These are phyloP conservation scores for Aspergillus ibericus DNA, from an alignment of 2,329 filamentous ascomycete genomes.

Conservation along the genomic window DNA sequence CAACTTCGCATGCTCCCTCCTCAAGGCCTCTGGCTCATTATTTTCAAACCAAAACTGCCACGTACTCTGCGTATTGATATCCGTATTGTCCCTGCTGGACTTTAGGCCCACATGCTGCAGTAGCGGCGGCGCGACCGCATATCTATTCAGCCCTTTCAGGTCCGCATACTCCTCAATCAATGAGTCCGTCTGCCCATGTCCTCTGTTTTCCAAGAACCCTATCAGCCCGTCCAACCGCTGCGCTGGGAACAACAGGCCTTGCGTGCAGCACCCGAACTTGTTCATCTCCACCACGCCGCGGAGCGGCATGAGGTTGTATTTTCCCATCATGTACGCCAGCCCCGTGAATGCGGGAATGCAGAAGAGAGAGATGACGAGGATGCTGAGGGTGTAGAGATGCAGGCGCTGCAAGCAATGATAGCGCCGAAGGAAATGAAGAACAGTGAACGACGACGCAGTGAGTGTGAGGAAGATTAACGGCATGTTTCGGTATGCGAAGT, in stretches of 20 bases:
- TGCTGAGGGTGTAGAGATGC: slow-evolving; percentile 18
- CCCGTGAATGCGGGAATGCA: slow-evolving; percentile 24
- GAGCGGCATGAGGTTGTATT: slow-evolving; percentile 25
- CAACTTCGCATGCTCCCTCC: slow-evolving; percentile 20
- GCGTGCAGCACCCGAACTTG: slow-evolving; percentile 34
- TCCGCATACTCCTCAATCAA: slow-evolving; percentile 30
- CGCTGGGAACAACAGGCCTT: slow-evolving; percentile 33
- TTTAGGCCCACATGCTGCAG: slow-evolving; percentile 30
- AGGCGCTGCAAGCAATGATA: slow-evolving; percentile 2
- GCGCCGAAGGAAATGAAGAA: slow-evolving; percentile 18
- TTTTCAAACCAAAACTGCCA: slow-evolving; percentile 32
- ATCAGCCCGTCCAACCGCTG: slow-evolving; percentile 20
- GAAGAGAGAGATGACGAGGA: slow-evolving; percentile 21
- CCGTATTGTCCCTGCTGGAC: slow-evolving; percentile 27
- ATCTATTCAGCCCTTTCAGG: slow-evolving; percentile 8
- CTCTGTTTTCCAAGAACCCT: slow-evolving; percentile 13
- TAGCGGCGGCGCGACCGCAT: slow-evolving; percentile 25
- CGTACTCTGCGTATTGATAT: slow-evolving; percentile 28
- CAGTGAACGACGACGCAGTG: slow-evolving; percentile 4
- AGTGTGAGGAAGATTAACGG: slow-evolving; percentile 21
- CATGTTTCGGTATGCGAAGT: slow-evolving; percentile 27
- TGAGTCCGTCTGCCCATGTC: slow-evolving; percentile 26
- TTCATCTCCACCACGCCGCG: slow-evolving; percentile 28
- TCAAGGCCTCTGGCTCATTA: slow-evolving; percentile 18
- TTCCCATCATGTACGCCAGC: slow-evolving; percentile 28